These are phyloP conservation scores for Sporobolomyces phaffii DNA, from an alignment of 768 basidiomycete species.

Conservation along the genomic window DNA sequence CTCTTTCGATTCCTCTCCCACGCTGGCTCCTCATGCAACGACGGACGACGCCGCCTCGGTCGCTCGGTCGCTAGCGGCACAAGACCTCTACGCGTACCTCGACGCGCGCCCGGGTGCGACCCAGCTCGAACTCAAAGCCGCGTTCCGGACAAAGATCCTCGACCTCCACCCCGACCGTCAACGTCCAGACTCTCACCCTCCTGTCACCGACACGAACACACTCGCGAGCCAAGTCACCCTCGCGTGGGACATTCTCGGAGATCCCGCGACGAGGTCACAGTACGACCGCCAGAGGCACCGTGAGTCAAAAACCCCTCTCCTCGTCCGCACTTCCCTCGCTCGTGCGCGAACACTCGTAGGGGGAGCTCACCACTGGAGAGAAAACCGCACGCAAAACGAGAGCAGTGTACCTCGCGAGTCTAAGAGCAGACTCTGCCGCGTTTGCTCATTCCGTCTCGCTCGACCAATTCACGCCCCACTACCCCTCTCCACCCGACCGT, in stretches of 20 bases:
- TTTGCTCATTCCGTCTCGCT: slow-evolving; percentile 24
- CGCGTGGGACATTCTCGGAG: slow-evolving; percentile 29
- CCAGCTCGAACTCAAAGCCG: neutral
- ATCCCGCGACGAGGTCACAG: neutral
- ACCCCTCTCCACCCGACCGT: neutral
- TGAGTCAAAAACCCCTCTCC: neutral
- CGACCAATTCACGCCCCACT: slow-evolving; percentile 32
- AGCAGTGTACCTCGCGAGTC: slow-evolving; percentile 6
- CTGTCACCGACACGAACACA: too few relatives aligned
- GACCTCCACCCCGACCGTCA: slow-evolving; percentile 15
- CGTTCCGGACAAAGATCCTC: slow-evolving; percentile 3
- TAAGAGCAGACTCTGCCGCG: neutral
- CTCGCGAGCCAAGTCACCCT: slow-evolving; percentile 24
- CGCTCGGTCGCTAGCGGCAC: slow-evolving; percentile 3
- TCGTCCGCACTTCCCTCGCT: neutral
- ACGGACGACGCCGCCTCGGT: too few relatives aligned
- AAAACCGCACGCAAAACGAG: too few relatives aligned
- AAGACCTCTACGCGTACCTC: slow-evolving; percentile 24
- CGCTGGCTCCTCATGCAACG: neutral
- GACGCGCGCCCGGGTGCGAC: neutral
- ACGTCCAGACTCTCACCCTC: too few relatives aligned
- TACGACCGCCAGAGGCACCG: slow-evolving; percentile 15
- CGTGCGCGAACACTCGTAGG: too few relatives aligned
- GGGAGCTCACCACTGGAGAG: too few relatives aligned
- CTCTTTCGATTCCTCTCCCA: neutral